Conservation (phyloP, 2,329 filamentous ascomycete species). For the Venturia carpophila region DNA sequence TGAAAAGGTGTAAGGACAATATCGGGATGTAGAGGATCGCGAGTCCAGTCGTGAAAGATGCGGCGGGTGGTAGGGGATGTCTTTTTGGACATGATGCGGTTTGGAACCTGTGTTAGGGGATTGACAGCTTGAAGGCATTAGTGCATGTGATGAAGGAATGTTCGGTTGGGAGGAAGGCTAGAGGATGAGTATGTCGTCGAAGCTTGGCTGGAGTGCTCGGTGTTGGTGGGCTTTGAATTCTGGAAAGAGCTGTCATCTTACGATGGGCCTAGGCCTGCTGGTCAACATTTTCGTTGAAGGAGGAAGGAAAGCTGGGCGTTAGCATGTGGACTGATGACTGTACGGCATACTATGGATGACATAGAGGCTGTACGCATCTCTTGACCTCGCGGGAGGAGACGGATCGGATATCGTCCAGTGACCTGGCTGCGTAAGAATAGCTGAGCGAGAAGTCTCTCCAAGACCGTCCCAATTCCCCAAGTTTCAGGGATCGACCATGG, state of each 20-base stretch:
- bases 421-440: no score
- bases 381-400: no score
- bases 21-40: conserved; percentile 15
- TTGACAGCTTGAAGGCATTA: neutral
- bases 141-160: neutral
- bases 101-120: neutral
- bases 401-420: no score
- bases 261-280: no score
- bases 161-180: neutral
- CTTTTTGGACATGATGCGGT: neutral
- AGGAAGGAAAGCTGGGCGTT: neutral
- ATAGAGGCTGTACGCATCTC: no score
- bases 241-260: neutral
- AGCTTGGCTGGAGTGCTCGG: neutral
- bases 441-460: no score
- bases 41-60: conserved; percentile 17
- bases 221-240: no score
- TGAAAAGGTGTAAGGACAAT: conserved; percentile 15
- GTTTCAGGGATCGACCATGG: no score
- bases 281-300: neutral
- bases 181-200: neutral
- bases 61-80: neutral
- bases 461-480: no score
- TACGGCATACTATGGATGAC: neutral
- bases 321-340: no score